A percentile compares a stretch with the other conserved stretches of the same genome.
Evolutionary conservation across 805 yeast genomes (phyloP).

Genomic region (Saturnispora gosingensis): DNA sequence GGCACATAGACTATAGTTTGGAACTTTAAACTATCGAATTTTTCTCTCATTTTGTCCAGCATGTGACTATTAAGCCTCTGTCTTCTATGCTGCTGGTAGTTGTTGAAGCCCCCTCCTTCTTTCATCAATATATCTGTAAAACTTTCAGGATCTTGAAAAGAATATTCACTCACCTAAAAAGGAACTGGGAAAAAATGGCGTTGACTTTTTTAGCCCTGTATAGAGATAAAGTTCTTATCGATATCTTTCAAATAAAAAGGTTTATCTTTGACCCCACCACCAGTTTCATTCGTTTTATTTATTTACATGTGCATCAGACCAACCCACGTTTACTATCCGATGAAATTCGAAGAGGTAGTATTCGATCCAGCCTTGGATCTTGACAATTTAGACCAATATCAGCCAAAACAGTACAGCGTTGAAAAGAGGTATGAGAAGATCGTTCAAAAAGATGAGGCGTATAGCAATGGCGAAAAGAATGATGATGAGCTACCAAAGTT

Average conservation of each 20-base stretch:
- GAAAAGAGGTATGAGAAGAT: slow-evolving; percentile 2
- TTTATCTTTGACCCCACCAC: not conserved
- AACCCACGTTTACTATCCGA: slow-evolving; percentile 4
- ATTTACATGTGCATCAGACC: slow-evolving; percentile 4
- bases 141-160: not conserved
- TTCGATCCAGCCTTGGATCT: slow-evolving; percentile 25
- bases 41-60: slow-evolving; percentile 1
- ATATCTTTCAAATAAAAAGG: not conserved
- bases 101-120: not conserved
- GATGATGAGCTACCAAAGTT: not conserved
- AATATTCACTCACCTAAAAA: not conserved
- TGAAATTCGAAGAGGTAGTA: slow-evolving; percentile 19
- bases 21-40: not conserved
- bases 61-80: slow-evolving; percentile 1
- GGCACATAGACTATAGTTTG: not conserved
- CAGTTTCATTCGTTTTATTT: not conserved
- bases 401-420: slow-evolving; percentile 25
- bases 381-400: slow-evolving; percentile 26
- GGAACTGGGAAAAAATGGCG: not conserved
- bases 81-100: not conserved
- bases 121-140: not conserved
- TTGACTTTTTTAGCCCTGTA: not conserved
- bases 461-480: not conserved
- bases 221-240: not conserved
- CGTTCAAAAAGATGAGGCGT: not conserved